Base-by-base conservation (phyloP, 2,329 filamentous ascomycete genomes). In the Grosmannia clavigera region DNA sequence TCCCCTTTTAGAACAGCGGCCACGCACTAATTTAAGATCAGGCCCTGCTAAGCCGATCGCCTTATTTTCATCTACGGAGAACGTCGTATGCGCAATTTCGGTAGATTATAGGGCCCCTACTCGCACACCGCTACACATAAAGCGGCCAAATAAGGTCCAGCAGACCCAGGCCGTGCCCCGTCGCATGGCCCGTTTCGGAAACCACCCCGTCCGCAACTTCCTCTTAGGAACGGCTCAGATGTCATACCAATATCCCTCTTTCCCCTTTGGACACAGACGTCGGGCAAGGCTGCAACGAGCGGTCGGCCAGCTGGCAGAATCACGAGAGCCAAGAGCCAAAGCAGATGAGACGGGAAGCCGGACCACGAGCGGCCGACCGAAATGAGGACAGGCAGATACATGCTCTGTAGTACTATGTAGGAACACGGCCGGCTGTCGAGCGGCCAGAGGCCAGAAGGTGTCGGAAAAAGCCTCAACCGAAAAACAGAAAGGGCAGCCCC, bases 1-100 rank as follows among this genome's bases (percentile, higher is more conserved):
- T 55, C 53, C 53, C 31, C 53, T 55, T 55, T 55, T 55, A 55
- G 53, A 55, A 55, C 50, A 55, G 53, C 38, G 53, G 53, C n/a
- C 53, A 38, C 16, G 31, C 55, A 58, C 56, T 58, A 58, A 58
- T 38, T 58, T 51, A 38, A 51, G 56, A 46, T 29, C 35, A 40
- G n/a, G 35, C 54, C 33, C 52, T 54, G 31, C 52, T 54, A 54
- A 38, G 52, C 14, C 52, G 52, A 54, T 35, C 31, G 50, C 50
- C 50, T 52, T 52, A 16, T 52, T 31, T 52, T 29, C 50, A 52
- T 29, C 40, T 57, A 57, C 40, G 55, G 55, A 57, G 55, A 57
- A 57, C 40, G 55, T 57, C 40, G 55, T 48, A 57, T 27, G 38
- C 55, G 55, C 55, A 57, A 57, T 57, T 57, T 57, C 55, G 55